Percentiles rank a stretch among this genome's conserved stretches.
phyloP scores from a whole-genome alignment of 495 filamentous ascomycete species.

The Cercophora scortea region DNA sequence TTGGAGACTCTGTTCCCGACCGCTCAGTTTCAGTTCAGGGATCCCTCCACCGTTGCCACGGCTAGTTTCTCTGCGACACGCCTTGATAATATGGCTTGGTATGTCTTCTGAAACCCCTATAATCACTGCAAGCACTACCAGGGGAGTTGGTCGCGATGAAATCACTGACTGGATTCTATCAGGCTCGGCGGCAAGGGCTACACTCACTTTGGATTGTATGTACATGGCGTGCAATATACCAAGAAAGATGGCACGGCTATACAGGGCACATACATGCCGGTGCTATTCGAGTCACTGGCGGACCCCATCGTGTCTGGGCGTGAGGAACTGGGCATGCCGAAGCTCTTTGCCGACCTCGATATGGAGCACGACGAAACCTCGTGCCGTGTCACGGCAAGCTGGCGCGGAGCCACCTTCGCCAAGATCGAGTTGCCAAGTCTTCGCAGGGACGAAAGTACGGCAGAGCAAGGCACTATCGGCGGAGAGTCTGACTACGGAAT shows the following conservation, averaged over 20 bases:
- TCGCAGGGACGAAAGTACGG: conserved; percentile 20
- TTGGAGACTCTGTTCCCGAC: conserved; percentile 47
- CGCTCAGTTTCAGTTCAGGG: conserved; percentile 35
- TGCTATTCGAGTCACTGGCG: conserved; percentile 46
- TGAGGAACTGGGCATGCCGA: conserved; percentile 53
- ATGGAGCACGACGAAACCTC: conserved; percentile 23
- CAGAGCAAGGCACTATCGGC: conserved; percentile 21
- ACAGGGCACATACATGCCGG: conserved; percentile 44
- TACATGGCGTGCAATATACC: conserved; percentile 50
- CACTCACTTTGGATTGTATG: conserved; percentile 46
- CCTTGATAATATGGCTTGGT: conserved; percentile 42
- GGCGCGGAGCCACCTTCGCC: conserved; percentile 40
- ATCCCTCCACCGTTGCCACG: conserved; percentile 39
- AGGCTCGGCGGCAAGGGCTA: conserved; percentile 47
- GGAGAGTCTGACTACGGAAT: conserved; percentile 32
- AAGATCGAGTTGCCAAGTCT: conserved; percentile 35
- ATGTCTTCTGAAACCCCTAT: not conserved
- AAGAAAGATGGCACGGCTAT: conserved; percentile 40
- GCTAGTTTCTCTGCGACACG: conserved; percentile 43
- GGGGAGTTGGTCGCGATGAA: not conserved
- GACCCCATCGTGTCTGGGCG: conserved; percentile 46
- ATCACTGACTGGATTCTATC: not conserved
- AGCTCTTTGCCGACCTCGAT: conserved; percentile 43
- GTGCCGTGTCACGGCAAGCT: conserved; percentile 35
- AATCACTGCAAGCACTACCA: not conserved